These are phyloP conservation scores for Datura wrightii DNA, from an alignment of 257 asterid species.

Conservation along the genomic window DNA sequence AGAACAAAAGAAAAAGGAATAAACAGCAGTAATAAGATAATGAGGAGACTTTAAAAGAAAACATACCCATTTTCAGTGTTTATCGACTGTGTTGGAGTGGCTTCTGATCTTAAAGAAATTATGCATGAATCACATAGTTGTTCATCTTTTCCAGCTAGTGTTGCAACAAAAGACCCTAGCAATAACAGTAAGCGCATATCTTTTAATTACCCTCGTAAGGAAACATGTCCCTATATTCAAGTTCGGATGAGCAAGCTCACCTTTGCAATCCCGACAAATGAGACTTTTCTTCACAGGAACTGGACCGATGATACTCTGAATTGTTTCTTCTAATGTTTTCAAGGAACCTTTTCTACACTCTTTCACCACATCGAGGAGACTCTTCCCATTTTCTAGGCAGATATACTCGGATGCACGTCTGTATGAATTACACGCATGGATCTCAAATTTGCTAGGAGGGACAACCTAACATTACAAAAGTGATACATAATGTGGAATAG, in stretches of 20 bases:
- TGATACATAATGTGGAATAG: slow-evolving; percentile 28
- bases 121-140: slow-evolving; percentile 89
- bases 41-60: neutral
- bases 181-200: slow-evolving; percentile 37
- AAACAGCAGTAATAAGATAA: slow-evolving; percentile 9
- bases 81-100: slow-evolving; percentile 49
- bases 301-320: slow-evolving; percentile 83
- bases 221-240: slow-evolving; percentile 35
- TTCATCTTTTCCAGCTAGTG: slow-evolving; percentile 72
- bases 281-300: slow-evolving; percentile 76
- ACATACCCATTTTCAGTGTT: slow-evolving; percentile 43
- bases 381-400: slow-evolving; percentile 92
- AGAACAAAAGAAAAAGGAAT: neutral
- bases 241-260: slow-evolving; percentile 48
- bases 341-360: slow-evolving; percentile 82
- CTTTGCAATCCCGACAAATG: slow-evolving; percentile 71
- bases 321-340: slow-evolving; percentile 75
- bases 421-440: slow-evolving; percentile 91
- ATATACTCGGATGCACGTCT: slow-evolving; percentile 95
- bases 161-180: slow-evolving; percentile 82
- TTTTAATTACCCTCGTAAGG: slow-evolving; percentile 31
- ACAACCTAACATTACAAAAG: slow-evolving; percentile 59
- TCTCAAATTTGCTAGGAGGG: slow-evolving; percentile 95
- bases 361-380: slow-evolving; percentile 92
- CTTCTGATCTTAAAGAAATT: slow-evolving; percentile 60